Evolutionary conservation across 371 early-diverging fungal species (phyloP), one percentile per base, ranked within the genome.

Genomic region (Synchytrium microbalum): DNA sequence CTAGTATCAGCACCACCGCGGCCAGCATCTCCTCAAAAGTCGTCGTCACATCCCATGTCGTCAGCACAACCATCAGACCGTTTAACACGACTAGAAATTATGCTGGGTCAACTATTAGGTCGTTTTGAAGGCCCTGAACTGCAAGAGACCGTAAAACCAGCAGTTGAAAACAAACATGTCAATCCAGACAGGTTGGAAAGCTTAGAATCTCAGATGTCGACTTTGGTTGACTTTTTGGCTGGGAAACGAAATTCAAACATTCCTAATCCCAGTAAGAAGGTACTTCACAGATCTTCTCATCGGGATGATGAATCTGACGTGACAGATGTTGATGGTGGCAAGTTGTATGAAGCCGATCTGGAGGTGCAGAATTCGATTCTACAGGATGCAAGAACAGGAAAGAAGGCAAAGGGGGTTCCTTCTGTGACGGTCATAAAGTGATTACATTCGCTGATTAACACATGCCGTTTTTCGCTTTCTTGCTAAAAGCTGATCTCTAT

Each of bases 161-260:
- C 46, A 10, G 19, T 38, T 38, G 46, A 38, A 19, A 32, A 14
- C 53, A 62, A 57, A 31, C n/a, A 8, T 26, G n/a, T 31, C 5
- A 30, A 25, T 30, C n/a, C 14, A 14, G 32, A 59, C 27, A 24
- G 63, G 32, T 3, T 62, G 30, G 14, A 53, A 25, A 27, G 24
- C 10, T 24, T 62, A 5, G 63, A 62, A 54, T 54, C 51, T 24
- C 63, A 62, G 29, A 55, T 62, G 26, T 32, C 63, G 2, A 26
- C 32, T 2, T 25, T 62, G 13, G 63, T 62, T 25, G 54, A 62
- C 26, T 27, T 62, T 13, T 19, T 62, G 3, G 3, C 63, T 16
- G 24, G 54, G 56, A 58, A 46, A 29, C 2, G 27, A 29, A 56
- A 56, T 10, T 23, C 57, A 29, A 51, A 62, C 23, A 55, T 2